These are phyloP conservation scores for Lanmaoa rubissima DNA, from an alignment of 768 basidiomycete species.

Conservation along the genomic window DNA sequence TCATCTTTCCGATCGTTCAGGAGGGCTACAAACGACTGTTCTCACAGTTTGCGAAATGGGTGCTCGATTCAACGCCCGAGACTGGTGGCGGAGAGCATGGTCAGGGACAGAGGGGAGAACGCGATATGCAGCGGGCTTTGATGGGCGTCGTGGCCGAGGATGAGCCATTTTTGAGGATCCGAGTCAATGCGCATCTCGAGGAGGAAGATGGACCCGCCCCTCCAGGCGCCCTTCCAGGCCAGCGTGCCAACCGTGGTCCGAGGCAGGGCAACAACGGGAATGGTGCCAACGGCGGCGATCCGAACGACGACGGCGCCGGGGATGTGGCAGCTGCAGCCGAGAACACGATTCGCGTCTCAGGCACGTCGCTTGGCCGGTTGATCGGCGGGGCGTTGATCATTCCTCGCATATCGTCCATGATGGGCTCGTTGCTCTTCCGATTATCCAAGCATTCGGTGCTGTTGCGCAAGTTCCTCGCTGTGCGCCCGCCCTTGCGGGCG, in stretches of 20 bases:
- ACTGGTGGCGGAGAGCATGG: constrained; percentile 1
- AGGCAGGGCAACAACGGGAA: constrained; percentile 14
- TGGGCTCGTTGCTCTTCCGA: constrained; percentile 59
- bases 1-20: constrained; percentile 50
- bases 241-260: constrained; percentile 10
- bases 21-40: constrained; percentile 43
- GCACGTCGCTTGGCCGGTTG: constrained; percentile 60
- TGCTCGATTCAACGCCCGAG: constrained; percentile 39
- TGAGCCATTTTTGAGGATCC: constrained; percentile 31
- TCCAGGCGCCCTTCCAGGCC: constrained; percentile 13
- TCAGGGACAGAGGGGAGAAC: constrained; percentile 15
- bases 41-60: constrained; percentile 39
- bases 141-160: constrained; percentile 27
- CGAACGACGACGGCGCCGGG: constrained; percentile 10
- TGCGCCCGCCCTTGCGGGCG: constrained; percentile 18
- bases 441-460: constrained; percentile 42
- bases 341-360: constrained; percentile 55
- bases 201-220: constrained; percentile 18
- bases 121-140: constrained; percentile 22
- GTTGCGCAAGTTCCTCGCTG: constrained; percentile 26
- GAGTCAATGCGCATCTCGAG: constrained; percentile 36
- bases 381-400: constrained; percentile 69
- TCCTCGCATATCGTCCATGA: constrained; percentile 61
- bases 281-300: constrained; percentile 7
- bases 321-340: constrained; percentile 53